phyloP scores from a whole-genome alignment of 2,329 filamentous ascomycete genomes.

The Thielaviopsis cerberus region DNA sequence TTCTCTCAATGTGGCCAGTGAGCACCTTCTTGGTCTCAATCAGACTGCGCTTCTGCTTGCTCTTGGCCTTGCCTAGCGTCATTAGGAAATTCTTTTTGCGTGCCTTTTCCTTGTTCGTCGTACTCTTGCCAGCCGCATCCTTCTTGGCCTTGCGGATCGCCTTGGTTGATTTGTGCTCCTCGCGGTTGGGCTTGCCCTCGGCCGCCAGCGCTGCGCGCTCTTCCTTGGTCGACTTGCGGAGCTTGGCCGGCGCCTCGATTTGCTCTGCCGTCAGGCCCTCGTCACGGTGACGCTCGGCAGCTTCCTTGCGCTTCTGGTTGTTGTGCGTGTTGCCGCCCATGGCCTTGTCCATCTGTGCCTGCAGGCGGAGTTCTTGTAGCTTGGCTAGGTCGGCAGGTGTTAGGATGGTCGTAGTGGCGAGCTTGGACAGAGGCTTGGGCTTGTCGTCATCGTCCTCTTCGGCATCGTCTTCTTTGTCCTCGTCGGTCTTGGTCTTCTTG shows the following conservation, averaged over 20 bases:
- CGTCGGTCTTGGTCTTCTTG: slow-evolving; percentile 19
- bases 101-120: slow-evolving; percentile 92
- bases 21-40: slow-evolving; percentile 67
- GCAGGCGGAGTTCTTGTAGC: slow-evolving; percentile 66
- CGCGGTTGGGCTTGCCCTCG: slow-evolving; percentile 59
- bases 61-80: slow-evolving; percentile 90
- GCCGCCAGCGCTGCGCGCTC: slow-evolving; percentile 69
- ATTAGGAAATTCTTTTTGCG: slow-evolving; percentile 97
- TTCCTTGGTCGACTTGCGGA: slow-evolving; percentile 75
- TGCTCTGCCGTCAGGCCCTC: slow-evolving; percentile 79
- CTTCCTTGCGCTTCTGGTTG: slow-evolving; percentile 28
- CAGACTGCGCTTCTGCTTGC: slow-evolving; percentile 86
- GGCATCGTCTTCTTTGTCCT: slow-evolving; percentile 14
- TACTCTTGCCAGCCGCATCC: slow-evolving; percentile 76
- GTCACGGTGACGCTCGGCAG: slow-evolving; percentile 50
- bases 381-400: slow-evolving; percentile 94
- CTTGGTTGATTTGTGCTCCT: slow-evolving; percentile 70
- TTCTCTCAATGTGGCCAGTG: slow-evolving; percentile 62
- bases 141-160: slow-evolving; percentile 76
- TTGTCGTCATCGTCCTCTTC: slow-evolving; percentile 21
- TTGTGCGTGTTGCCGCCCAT: slow-evolving; percentile 21
- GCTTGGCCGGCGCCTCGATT: slow-evolving; percentile 68
- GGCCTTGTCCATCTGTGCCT: slow-evolving; percentile 50
- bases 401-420: slow-evolving; percentile 84
- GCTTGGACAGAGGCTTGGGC: slow-evolving; percentile 40